These are phyloP conservation scores for Tanacetum coccineum DNA, from an alignment of 129 eudicot species.

Conservation along the genomic window DNA sequence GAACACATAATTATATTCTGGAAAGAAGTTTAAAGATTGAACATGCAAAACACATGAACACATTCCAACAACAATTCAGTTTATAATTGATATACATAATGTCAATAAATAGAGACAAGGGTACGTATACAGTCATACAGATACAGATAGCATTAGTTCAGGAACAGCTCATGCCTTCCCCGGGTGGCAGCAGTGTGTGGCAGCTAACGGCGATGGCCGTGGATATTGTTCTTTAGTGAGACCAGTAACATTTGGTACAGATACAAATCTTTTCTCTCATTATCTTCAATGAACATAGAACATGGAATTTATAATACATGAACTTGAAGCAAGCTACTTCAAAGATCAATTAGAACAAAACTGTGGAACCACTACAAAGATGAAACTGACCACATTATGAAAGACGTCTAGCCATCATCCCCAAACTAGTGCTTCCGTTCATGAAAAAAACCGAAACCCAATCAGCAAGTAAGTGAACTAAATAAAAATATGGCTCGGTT, in stretches of 20 bases:
- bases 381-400: constrained; percentile 26
- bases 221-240: too few species aligned
- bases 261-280: constrained; percentile 18
- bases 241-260: constrained; percentile 12
- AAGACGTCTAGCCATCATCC: constrained; percentile 6
- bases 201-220: background rate
- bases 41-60: too few species aligned
- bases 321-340: constrained; percentile 20
- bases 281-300: constrained; percentile 24
- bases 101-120: too few species aligned
- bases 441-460: constrained; percentile 64
- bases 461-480: constrained; percentile 51
- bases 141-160: too few species aligned
- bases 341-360: constrained; percentile 26
- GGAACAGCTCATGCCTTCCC: background rate
- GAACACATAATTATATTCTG: too few species aligned
- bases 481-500: constrained; percentile 59
- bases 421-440: constrained; percentile 54
- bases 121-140: too few species aligned
- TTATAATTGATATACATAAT: too few species aligned
- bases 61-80: too few species aligned
- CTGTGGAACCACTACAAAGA: constrained; percentile 16
- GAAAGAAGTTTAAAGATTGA: too few species aligned
- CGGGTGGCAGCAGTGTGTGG: background rate
- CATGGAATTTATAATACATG: constrained; percentile 25